Base-by-base conservation (phyloP, 108 stramenopile genomes). In the Licmophora abbreviata region DNA sequence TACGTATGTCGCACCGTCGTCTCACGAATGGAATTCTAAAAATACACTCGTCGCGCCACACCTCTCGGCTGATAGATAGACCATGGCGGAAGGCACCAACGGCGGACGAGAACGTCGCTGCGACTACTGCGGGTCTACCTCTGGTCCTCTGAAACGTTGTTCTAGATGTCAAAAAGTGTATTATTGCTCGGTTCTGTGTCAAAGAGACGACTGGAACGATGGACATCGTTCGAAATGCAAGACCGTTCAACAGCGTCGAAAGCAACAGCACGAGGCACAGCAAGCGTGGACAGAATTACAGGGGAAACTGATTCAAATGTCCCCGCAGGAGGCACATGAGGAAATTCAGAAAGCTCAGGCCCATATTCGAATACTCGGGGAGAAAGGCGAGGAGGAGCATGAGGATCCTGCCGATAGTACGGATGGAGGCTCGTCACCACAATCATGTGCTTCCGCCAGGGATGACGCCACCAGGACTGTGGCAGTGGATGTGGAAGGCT, bases 141-240 rank as follows among this genome's bases (percentile, higher is more conserved):
- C 48, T 49, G 17, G 47, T 11, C 24, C 15, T 21, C 17, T 61
- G 40, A n/a, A n/a, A n/a, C 63, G 63, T 9, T 72, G 71, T 36
- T 61, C 65, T 7, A 10, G 22, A 4, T 74, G 73, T 50, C 36
- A 44, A 3, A 35, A 17, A 4, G 49, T 49, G n/a, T 56, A 52
- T 25, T 74, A 74, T 56, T 74, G 73, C 26, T 68, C 67, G 10
- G 48, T 61, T 15, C 43, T 60, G 15, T 74, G 73, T 40, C 73
- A 74, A 42, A 46, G 59, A 29, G 41, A 12, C 23, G 55, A 74
- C 27, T 68, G 68, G 64, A 68, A 22, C 4, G 34, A 63, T 6
- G 46, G 46, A 23, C 47, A 51, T 31, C 49, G 63, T 21, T 56
- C 18, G 2, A 17, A 27, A 17, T 46, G 47, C 26, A 4, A 43